Evolutionary conservation across 768 basidiomycete species (phyloP).

Genomic region (Calocybe indica): DNA sequence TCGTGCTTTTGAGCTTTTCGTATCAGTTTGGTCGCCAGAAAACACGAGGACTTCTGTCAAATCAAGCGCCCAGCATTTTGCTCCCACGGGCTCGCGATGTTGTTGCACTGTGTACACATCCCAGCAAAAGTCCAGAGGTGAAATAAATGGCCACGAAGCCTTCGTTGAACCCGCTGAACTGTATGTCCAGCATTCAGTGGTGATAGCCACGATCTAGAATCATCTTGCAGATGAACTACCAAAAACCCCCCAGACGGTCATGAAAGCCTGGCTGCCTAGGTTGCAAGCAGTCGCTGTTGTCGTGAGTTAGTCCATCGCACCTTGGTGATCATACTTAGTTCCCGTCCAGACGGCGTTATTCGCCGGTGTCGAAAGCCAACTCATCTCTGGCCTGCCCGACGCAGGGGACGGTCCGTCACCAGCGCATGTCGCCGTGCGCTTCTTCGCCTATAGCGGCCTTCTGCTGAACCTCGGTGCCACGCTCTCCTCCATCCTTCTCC

Average conservation of each 20-base stretch:
- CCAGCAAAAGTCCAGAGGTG: too few species aligned
- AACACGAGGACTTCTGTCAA: too few species aligned
- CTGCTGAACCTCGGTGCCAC: constrained; percentile 16
- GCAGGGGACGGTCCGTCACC: not conserved
- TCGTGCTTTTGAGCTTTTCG: too few species aligned
- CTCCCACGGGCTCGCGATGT: constrained; percentile 1
- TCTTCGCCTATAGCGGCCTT: constrained; percentile 15
- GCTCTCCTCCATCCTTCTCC: constrained; percentile 15
- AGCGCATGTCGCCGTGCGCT: constrained; percentile 10
- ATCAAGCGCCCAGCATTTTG: too few species aligned
- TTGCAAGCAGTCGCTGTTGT: constrained; percentile 14
- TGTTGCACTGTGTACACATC: constrained; percentile 7
- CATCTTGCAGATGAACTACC: constrained; percentile 12
- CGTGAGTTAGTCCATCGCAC: constrained; percentile 4
- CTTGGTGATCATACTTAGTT: not conserved
- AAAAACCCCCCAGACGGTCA: constrained; percentile 11
- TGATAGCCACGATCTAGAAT: not conserved
- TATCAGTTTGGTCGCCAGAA: too few species aligned
- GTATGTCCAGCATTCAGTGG: not conserved
- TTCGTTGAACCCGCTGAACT: constrained; percentile 2
- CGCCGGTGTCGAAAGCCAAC: constrained; percentile 13
- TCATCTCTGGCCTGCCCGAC: constrained; percentile 9
- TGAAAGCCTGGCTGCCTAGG: constrained; percentile 16
- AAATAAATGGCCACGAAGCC: not conserved
- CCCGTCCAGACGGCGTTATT: constrained; percentile 12